Conservation (phyloP, 2,329 filamentous ascomycete genomes). For the Trichophyton schoenleinii region DNA sequence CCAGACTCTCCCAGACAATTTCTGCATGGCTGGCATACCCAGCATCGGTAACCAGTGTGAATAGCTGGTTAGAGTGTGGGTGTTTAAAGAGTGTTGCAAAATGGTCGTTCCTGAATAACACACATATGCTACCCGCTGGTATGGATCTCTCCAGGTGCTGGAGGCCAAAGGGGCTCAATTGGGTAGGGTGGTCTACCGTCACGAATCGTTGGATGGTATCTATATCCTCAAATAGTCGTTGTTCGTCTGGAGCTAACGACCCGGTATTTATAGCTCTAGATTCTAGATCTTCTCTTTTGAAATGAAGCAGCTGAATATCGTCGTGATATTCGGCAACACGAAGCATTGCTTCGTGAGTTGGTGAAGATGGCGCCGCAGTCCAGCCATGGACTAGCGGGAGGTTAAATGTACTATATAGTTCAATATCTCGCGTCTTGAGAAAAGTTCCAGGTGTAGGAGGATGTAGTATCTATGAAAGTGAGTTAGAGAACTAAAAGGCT, state of each 20-base stretch:
- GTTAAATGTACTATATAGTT: constrained; percentile 78
- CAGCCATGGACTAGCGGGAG: constrained; percentile 88
- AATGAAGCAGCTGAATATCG: constrained; percentile 78
- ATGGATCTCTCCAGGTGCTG: constrained; percentile 59
- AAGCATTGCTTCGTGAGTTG: constrained; percentile 56
- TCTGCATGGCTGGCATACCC: constrained; percentile 81
- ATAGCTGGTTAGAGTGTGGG: constrained; percentile 59
- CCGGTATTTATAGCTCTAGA: constrained; percentile 56
- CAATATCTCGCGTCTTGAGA: constrained; percentile 75
- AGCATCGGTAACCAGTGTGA: constrained; percentile 82
- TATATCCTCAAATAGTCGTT: constrained; percentile 71
- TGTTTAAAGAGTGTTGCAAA: constrained; percentile 91
- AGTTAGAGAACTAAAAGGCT: constrained; percentile 1
- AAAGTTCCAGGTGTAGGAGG: constrained; percentile 55
- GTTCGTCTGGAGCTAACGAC: constrained; percentile 55
- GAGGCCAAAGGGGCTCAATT: constrained; percentile 72
- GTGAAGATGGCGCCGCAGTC: constrained; percentile 57
- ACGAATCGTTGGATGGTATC: constrained; percentile 73
- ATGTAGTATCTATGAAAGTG: constrained; percentile 31
- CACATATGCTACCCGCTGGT: constrained; percentile 66
- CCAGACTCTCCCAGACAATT: constrained; percentile 89
- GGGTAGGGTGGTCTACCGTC: constrained; percentile 60
- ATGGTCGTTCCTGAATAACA: constrained; percentile 93
- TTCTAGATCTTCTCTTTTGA: constrained; percentile 79
- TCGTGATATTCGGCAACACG: constrained; percentile 76